phyloP scores from a whole-genome alignment of 225 moss, liverwort and hornwort genomes.

The Asterella californica region DNA sequence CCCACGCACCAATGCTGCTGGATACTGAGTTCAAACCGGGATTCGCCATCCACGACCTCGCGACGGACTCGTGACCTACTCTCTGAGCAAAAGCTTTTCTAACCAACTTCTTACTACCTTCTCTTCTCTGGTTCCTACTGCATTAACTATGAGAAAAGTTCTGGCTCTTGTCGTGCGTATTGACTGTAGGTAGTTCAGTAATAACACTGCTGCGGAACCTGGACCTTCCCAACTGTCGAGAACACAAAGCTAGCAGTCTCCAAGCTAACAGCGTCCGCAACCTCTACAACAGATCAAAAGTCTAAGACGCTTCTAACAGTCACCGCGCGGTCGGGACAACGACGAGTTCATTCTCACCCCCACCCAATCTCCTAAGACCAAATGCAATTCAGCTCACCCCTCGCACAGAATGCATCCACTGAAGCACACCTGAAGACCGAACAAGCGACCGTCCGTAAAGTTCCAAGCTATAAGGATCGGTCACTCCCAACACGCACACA shows the following conservation, averaged over 20 bases:
- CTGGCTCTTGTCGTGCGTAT: neutral
- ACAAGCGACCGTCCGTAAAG: neutral
- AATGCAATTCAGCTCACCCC: neutral
- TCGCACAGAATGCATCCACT: neutral
- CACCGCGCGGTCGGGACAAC: no score
- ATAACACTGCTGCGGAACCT: no score
- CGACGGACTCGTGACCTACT: neutral
- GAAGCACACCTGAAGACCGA: conserved; percentile 9
- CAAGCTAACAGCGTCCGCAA: neutral
- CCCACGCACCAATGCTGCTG: neutral
- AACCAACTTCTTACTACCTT: neutral
- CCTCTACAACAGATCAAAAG: neutral
- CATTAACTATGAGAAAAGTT: neutral
- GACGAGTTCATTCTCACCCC: neutral
- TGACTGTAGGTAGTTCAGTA: no score
- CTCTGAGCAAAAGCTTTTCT: neutral
- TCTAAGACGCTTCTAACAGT: no score
- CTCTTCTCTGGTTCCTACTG: neutral
- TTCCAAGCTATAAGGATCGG: neutral
- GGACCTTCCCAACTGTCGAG: neutral
- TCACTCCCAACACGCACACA: neutral
- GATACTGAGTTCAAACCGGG: neutral
- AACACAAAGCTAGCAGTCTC: neutral
- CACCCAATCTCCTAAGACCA: neutral
- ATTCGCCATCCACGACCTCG: neutral